Base-by-base conservation (phyloP, 2,329 filamentous ascomycete species). In the Sclerotinia minor region DNA sequence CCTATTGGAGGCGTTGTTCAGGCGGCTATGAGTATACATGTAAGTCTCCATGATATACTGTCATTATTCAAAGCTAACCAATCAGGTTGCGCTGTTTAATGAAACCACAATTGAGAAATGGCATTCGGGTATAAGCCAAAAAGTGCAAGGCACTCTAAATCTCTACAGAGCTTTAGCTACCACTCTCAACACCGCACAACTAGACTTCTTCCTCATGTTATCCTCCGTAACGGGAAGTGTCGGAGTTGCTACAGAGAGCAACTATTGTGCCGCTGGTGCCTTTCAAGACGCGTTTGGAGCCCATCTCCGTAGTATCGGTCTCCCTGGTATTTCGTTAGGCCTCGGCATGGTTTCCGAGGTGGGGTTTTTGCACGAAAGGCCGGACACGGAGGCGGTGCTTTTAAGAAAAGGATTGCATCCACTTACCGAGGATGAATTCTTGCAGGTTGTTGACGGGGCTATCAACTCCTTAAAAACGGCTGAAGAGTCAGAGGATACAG, bases 241-340 rank as follows among this genome's bases (percentile, higher is more conserved):
- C 0, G 79, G 78, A 0, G 73, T 68, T 0, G 69, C 76, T 0
- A 76, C 73, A 0, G 78, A 81, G 64, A 70, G 67, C 47, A 79
- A 79, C 52, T 81, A 81, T 59, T 76, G 74, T n/a, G 75, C 79
- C 0, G 76, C 75, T 5, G 80, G 80, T 66, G 71, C 70, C 7
- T 80, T 77, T 69, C 73, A 79, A 1, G 79, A 81, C 59, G 70
- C 73, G 0, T 76, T 79, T 38, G 73, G 75, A 0, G 50, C 71
- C 0, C 75, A 75, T 55, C 72, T 75, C 2, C 69, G 71, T 1
- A 45, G 53, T 3, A 71, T 72, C 1, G 76, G 75, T 0, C 72
- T 76, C 0, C 68, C 76, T 2, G 72, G 70, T 1, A 57, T 69
- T 0, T 75, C 76, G 0, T 19, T 78, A 0, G 75, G 72, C 1